Evolutionary conservation across 169 alveolate species (phyloP).

Genomic region (Cytauxzoon felis): DNA sequence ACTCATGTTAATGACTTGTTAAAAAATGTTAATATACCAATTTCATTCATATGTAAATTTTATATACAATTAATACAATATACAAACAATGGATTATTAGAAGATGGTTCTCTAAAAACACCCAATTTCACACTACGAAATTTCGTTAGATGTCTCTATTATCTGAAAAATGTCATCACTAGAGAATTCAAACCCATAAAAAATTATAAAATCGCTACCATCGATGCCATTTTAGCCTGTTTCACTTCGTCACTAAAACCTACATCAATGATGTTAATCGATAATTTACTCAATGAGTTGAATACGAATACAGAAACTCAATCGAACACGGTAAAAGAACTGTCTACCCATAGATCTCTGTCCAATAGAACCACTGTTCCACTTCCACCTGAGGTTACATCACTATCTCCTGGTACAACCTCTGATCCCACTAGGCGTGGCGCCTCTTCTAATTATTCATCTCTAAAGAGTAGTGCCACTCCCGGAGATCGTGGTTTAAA

Average conservation of each 20-base stretch:
- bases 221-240: conserved; percentile 27
- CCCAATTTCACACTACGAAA: conserved; percentile 61
- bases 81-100: conserved; percentile 22
- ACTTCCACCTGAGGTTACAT: too few species aligned
- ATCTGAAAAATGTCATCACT: conserved; percentile 22
- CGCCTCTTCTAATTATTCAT: too few species aligned
- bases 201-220: conserved; percentile 24
- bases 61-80: conserved; percentile 38
- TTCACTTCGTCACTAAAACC: conserved; percentile 54
- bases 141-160: conserved; percentile 35
- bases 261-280: too few species aligned
- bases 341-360: too few species aligned
- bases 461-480: too few species aligned
- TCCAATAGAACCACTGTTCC: too few species aligned
- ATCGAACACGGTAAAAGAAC: too few species aligned
- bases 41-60: conserved; percentile 57
- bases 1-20: conserved; percentile 43
- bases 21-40: conserved; percentile 35
- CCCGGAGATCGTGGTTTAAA: too few species aligned
- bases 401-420: too few species aligned
- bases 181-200: conserved; percentile 29
- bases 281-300: too few species aligned
- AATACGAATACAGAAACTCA: too few species aligned
- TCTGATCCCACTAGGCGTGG: too few species aligned
- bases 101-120: conserved; percentile 40